These are phyloP conservation scores for Trypanosoma brucei DNA, from an alignment of 208 protist genomes.

Conservation along the genomic window DNA sequence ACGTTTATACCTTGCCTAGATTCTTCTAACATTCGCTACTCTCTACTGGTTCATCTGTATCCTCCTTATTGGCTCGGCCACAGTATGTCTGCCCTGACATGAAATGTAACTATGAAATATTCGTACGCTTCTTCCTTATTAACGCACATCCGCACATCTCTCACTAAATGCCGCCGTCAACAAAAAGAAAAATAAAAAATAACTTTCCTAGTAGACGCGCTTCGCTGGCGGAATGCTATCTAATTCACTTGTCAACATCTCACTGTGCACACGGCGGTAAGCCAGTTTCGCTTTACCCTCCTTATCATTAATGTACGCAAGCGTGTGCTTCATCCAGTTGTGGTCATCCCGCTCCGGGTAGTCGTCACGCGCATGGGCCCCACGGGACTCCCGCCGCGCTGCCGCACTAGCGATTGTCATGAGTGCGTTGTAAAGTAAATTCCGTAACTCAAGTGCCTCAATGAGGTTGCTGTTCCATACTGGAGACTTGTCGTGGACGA, in stretches of 20 bases:
- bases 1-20: no score
- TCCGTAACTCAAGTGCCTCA: conserved; percentile 98
- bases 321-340: conserved; percentile 99
- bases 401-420: conserved; percentile 93
- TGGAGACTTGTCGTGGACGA: conserved; percentile 91
- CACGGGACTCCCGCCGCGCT: conserved; percentile 95
- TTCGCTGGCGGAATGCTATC: conserved; percentile 83
- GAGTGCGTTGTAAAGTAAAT: conserved; percentile 95
- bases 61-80: no score
- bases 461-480: conserved; percentile 98
- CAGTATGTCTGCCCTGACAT: no score
- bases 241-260: conserved; percentile 91
- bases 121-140: no score
- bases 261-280: conserved; percentile 92
- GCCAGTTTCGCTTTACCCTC: conserved; percentile 88
- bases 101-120: no score
- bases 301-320: conserved; percentile 92
- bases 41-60: no score
- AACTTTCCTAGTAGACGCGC: conserved; percentile 83
- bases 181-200: neutral
- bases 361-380: conserved; percentile 97
- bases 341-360: conserved; percentile 94
- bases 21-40: no score
- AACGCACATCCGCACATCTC: neutral
- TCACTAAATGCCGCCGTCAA: neutral